Evolutionary conservation across 805 yeast genomes (phyloP).

Genomic region (Ogataea trehalophila): DNA sequence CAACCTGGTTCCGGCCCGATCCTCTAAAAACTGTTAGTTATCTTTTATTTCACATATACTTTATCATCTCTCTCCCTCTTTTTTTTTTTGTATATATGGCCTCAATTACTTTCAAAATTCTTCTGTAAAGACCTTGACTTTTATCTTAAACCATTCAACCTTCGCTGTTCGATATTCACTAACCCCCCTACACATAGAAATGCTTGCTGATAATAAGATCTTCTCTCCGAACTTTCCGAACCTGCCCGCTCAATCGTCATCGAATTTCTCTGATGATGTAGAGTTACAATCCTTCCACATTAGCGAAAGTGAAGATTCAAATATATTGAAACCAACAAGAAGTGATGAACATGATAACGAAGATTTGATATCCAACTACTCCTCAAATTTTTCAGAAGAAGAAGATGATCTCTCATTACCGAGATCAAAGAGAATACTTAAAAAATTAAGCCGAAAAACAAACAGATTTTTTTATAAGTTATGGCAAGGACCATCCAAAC

Average conservation of each 20-base stretch:
- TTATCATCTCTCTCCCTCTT: too few species aligned
- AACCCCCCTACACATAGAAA: too few species aligned
- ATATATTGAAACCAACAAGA: background rate
- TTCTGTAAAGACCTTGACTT: too few species aligned
- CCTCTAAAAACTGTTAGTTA: too few species aligned
- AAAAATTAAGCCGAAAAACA: background rate
- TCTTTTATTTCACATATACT: too few species aligned
- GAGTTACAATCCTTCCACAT: constrained; percentile 2
- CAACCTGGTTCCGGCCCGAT: too few species aligned
- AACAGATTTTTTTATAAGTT: constrained; percentile 19
- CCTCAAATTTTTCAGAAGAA: background rate
- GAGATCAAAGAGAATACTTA: background rate
- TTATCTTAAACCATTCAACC: too few species aligned
- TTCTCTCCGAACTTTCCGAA: background rate
- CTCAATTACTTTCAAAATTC: too few species aligned
- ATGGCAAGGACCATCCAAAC: constrained; percentile 54
- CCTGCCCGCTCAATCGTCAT: background rate
- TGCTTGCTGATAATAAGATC: too few species aligned
- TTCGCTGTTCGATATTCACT: too few species aligned
- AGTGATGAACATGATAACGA: background rate
- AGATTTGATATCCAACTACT: background rate
- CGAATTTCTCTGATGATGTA: background rate
- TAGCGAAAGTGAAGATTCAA: background rate
- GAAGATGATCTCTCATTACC: background rate
- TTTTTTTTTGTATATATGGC: too few species aligned